Evolutionary conservation across 371 early-diverging fungal species (phyloP).

Genomic region (Mortierella sp.): DNA sequence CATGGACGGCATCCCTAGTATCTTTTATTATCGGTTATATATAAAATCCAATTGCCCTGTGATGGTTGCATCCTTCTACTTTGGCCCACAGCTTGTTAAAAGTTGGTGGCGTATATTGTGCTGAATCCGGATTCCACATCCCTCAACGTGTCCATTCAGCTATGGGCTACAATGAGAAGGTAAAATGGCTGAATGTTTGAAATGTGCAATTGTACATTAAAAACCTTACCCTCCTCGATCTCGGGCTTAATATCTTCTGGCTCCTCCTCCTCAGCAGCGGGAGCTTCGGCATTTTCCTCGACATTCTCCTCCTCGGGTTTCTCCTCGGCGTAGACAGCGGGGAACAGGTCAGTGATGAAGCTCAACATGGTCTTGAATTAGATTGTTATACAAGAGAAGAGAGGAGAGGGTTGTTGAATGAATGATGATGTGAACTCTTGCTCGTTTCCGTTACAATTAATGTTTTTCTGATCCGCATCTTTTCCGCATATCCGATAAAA

Average conservation of each 20-base stretch:
- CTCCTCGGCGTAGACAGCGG: slow-evolving; percentile 53
- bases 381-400: slow-evolving; percentile 2
- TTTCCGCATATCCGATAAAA: slow-evolving; percentile 5
- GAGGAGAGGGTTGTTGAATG: not conserved
- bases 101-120: not conserved
- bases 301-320: slow-evolving; percentile 32
- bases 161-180: not conserved
- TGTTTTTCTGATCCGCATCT: slow-evolving; percentile 7
- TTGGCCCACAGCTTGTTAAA: too few relatives aligned
- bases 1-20: too few relatives aligned
- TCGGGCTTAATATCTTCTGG: slow-evolving; percentile 48
- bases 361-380: slow-evolving; percentile 34
- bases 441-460: not conserved
- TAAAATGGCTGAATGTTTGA: not conserved
- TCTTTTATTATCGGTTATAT: too few relatives aligned
- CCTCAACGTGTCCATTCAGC: not conserved
- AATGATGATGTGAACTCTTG: not conserved
- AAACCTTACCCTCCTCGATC: slow-evolving; percentile 14
- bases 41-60: too few relatives aligned
- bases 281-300: slow-evolving; percentile 1
- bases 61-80: too few relatives aligned
- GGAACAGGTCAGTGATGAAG: slow-evolving; percentile 52
- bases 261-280: slow-evolving; percentile 22
- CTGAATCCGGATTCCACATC: not conserved
- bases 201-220: not conserved